Conservation (phyloP, 164 flowering plant genomes). For the Berberis thunbergii region DNA sequence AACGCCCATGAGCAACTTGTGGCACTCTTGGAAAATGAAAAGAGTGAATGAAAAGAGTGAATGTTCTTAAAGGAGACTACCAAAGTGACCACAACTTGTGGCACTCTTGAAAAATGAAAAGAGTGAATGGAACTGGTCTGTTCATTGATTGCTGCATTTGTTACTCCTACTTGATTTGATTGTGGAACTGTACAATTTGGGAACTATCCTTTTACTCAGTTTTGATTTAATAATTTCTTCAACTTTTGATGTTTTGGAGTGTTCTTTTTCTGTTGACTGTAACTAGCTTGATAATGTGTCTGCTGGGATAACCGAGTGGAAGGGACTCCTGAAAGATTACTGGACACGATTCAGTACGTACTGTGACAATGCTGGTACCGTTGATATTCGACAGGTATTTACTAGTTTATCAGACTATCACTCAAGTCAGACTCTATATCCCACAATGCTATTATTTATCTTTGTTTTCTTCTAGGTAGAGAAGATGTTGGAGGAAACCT, state of each 20-base stretch:
- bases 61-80: too few relatives aligned
- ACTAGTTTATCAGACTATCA: background rate
- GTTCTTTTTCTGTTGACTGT: background rate
- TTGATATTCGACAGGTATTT: conserved; percentile 62
- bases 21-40: too few relatives aligned
- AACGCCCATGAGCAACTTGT: too few relatives aligned
- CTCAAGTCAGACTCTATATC: background rate
- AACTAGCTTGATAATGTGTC: conserved; percentile 86
- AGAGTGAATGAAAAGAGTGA: too few relatives aligned
- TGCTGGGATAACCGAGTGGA: conserved; percentile 87
- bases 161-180: too few relatives aligned
- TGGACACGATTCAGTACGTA: conserved; percentile 80
- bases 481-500: conserved; percentile 83
- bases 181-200: too few relatives aligned
- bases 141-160: too few relatives aligned
- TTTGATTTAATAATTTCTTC: background rate
- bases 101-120: too few relatives aligned
- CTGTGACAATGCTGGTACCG: conserved; percentile 45
- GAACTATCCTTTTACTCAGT: background rate
- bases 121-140: too few relatives aligned
- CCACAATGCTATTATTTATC: background rate
- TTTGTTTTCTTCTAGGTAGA: conserved; percentile 48
- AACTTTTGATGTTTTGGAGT: conserved; percentile 1
- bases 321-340: conserved; percentile 76
- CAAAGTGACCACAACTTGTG: too few relatives aligned